Percentiles rank a stretch among this genome's conserved stretches.
These are phyloP conservation scores for Neurospora sp. DNA, from an alignment of 495 filamentous ascomycete species.

Conservation along the genomic window DNA sequence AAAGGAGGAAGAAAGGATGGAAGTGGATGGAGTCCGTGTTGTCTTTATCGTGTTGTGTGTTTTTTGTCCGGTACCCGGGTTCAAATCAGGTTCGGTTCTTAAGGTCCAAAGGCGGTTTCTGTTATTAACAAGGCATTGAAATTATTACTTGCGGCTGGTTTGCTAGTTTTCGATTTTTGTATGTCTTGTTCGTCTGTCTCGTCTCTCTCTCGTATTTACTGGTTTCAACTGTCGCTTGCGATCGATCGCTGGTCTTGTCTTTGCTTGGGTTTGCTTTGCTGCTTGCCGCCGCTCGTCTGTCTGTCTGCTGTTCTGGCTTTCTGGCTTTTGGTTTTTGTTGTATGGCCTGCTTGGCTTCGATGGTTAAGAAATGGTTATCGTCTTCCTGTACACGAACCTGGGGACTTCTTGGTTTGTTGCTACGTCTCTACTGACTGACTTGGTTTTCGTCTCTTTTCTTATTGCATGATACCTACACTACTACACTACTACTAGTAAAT, in stretches of 20 bases:
- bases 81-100: neutral
- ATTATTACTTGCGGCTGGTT: neutral
- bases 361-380: neutral
- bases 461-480: neutral
- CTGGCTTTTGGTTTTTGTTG: neutral
- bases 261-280: neutral
- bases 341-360: neutral
- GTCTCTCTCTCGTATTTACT: neutral
- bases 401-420: neutral
- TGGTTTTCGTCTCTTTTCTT: neutral
- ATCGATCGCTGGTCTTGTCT: neutral
- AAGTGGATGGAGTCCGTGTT: neutral
- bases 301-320: neutral
- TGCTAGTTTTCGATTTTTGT: conserved; percentile 2
- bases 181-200: conserved; percentile 1
- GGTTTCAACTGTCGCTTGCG: neutral
- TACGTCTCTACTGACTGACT: neutral
- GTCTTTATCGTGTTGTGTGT: neutral
- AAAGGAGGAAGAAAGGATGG: neutral
- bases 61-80: neutral
- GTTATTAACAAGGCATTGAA: neutral
- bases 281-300: neutral
- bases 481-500: neutral
- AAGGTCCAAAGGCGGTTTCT: neutral
- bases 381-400: neutral